Evolutionary conservation across 1,284 basidiomycete genomes (phyloP), one percentile per base, ranked within the genome.

Genomic region (Rhodotorula sp.): DNA sequence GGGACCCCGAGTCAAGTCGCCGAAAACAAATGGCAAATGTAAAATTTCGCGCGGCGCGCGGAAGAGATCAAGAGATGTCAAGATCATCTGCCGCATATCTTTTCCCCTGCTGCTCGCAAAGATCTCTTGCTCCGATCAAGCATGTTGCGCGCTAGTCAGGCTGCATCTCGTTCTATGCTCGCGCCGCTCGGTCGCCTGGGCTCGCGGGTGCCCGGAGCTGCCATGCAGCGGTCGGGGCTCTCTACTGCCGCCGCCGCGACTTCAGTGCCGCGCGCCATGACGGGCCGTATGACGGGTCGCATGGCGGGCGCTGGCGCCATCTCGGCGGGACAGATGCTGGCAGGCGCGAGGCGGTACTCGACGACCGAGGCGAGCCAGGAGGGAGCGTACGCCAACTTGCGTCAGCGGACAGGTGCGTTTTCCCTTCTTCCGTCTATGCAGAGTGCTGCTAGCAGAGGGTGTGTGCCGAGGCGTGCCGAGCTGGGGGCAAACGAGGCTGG

Each of bases 331-430:
- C 53, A 54, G 53, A 17, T 18, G n/a, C n/a, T 54, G 26, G 53
- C 53, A 54, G 53, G 57, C 15, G 12, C 42, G 37, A 59, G 14
- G 42, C 20, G 42, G 57, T 29, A 26, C 8, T 18, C 55, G 55
- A 57, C 55, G 55, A 57, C 55, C 22, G 57, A 18, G 37, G 30
- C 5, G 5, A 42, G 42, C 12, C 42, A 6, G 7, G 20, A 30
- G n/a, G 42, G 20, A 1, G 53, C 53, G 51, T 54, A 44, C n/a
- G 51, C n/a, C 42, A 62, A 54, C 51, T 22, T 62, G 37, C 61
- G 61, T 29, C 51, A n/a, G 37, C 51, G 51, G 4, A 53, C 61
- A 29, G 44, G 62, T 63, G 45, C 46, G 54, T 63, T 22, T 3
- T 3, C 7, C 14, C 30, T 24, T 37, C 22, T 12, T 48, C 15